phyloP scores from a whole-genome alignment of 1,284 basidiomycete genomes.

The Moniliella sp. region DNA sequence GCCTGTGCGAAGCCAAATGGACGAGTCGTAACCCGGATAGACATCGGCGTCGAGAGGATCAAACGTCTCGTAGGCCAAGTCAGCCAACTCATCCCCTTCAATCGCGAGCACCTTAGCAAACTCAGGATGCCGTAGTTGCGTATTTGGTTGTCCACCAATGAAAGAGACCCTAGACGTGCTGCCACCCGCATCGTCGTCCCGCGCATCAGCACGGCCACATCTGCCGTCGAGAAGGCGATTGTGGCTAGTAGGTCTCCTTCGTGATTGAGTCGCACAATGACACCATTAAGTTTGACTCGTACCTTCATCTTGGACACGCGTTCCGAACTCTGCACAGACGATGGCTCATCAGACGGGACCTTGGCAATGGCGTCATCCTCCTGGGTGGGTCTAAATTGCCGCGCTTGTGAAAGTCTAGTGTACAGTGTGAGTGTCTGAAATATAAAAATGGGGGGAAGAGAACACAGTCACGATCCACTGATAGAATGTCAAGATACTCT shows the following conservation, averaged over 20 bases:
- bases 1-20: slow-evolving; percentile 62
- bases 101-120: slow-evolving; percentile 81
- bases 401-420: no score
- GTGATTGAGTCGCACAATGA: slow-evolving; percentile 65
- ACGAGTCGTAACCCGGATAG: slow-evolving; percentile 66
- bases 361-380: no score
- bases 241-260: slow-evolving; percentile 55
- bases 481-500: slow-evolving; percentile 73
- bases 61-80: slow-evolving; percentile 84
- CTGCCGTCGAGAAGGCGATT: slow-evolving; percentile 70
- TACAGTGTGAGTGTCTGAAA: no score
- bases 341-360: no score
- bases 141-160: slow-evolving; percentile 55
- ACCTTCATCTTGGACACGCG: slow-evolving; percentile 53
- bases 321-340: no score
- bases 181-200: slow-evolving; percentile 57
- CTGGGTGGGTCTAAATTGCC: no score
- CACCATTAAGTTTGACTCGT: slow-evolving; percentile 62
- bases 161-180: slow-evolving; percentile 64
- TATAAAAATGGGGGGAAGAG: no score
- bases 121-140: slow-evolving; percentile 39
- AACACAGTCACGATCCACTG: slow-evolving; percentile 96
- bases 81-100: slow-evolving; percentile 80
- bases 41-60: slow-evolving; percentile 43
- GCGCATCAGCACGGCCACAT: slow-evolving; percentile 58